Evolutionary conservation across 2,329 filamentous ascomycete species (phyloP).

Genomic region (Cordyceps javanica): DNA sequence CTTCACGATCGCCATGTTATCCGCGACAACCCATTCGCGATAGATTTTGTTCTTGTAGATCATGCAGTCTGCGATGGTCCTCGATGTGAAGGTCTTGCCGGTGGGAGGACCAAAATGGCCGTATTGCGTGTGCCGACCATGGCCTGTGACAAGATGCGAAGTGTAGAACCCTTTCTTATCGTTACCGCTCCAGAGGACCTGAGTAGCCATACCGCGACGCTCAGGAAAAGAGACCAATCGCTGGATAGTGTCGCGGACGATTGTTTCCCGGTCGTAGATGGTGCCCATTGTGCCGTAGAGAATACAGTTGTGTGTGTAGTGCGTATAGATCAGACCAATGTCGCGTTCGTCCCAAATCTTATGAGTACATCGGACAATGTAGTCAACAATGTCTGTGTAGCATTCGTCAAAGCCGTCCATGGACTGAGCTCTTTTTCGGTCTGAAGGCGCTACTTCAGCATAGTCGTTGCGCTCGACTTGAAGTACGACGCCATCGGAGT

Average conservation of each 20-base stretch:
- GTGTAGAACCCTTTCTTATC: slow-evolving; percentile 6
- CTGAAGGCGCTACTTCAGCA: background rate
- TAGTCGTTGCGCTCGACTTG: slow-evolving; percentile 9
- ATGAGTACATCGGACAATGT: slow-evolving; percentile 10
- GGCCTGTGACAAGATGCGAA: slow-evolving; percentile 6
- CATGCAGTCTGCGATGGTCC: slow-evolving; percentile 10
- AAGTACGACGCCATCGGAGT: background rate
- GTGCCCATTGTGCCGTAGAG: slow-evolving; percentile 8
- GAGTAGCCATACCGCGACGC: background rate
- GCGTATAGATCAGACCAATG: slow-evolving; percentile 8
- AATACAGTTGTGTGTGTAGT: slow-evolving; percentile 10
- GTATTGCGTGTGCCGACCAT: slow-evolving; percentile 1
- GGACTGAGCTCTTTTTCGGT: background rate
- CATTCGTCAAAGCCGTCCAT: slow-evolving; percentile 5
- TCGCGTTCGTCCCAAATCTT: slow-evolving; percentile 9
- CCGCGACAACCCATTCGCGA: slow-evolving; percentile 7
- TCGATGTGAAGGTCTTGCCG: background rate
- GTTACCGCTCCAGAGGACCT: background rate
- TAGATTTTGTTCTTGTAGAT: slow-evolving; percentile 8
- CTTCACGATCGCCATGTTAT: slow-evolving; percentile 6
- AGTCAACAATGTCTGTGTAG: slow-evolving; percentile 11
- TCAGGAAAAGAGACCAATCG: slow-evolving; percentile 5
- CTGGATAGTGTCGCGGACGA: slow-evolving; percentile 8
- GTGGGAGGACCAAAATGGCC: slow-evolving; percentile 2
- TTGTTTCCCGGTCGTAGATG: slow-evolving; percentile 7